Conservation (phyloP, 768 basidiomycete genomes). For the Boletus rex-veris region DNA sequence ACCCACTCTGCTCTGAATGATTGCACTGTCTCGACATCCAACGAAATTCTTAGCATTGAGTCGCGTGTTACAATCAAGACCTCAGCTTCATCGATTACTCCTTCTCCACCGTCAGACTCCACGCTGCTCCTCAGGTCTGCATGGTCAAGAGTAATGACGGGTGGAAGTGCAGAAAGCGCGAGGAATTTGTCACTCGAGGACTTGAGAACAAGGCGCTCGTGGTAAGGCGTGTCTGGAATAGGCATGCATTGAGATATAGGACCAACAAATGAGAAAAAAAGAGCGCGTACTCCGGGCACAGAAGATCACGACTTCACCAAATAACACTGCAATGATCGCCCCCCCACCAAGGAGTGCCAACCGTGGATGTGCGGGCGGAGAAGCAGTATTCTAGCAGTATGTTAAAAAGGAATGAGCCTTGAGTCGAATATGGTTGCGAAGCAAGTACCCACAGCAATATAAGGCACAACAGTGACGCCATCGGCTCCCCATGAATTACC, state of each 20-base stretch:
- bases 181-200: conserved; percentile 65
- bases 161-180: conserved; percentile 54
- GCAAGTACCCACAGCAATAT: conserved; percentile 59
- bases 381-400: conserved; percentile 51
- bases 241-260: background rate
- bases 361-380: conserved; percentile 69
- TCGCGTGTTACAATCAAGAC: conserved; percentile 52
- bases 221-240: conserved; percentile 59
- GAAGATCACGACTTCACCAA: conserved; percentile 73
- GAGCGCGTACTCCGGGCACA: conserved; percentile 55
- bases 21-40: conserved; percentile 60
- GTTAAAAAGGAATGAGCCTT: background rate
- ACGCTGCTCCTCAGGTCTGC: conserved; percentile 10
- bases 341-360: conserved; percentile 62
- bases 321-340: conserved; percentile 58
- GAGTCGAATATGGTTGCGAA: background rate
- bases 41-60: conserved; percentile 61
- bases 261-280: background rate
- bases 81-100: conserved; percentile 11
- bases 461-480: conserved; percentile 59
- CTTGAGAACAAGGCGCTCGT: conserved; percentile 71
- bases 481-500: conserved; percentile 26
- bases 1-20: conserved; percentile 63
- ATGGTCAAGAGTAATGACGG: conserved; percentile 20
- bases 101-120: conserved; percentile 7